Evolutionary conservation across 2,329 filamentous ascomycete genomes (phyloP), one percentile per base, ranked within the genome.

Genomic region (Monosporascus sp.): DNA sequence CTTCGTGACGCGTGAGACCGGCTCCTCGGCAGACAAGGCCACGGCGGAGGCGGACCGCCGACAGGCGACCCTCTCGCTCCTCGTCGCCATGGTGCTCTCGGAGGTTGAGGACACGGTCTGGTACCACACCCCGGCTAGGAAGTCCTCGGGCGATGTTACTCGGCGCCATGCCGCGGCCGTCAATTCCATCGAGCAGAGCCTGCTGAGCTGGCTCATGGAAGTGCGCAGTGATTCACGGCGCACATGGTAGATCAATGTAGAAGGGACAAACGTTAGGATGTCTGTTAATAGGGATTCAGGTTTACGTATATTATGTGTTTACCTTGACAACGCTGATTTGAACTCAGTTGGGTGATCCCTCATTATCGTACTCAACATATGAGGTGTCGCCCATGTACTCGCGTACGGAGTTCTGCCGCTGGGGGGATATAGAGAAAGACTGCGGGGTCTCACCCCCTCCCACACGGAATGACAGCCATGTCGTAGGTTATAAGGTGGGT

Each of bases 61-160:
- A 1, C 52, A 59, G n/a, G 44, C 53, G 36, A 56, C 62, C 20
- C 48, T 54, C 5, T 60, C 61, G 43, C 54, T 64, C 5, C 58
- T 65, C 27, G 41, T 59, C 49, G 58, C 58, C 20, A 59, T 62
- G 50, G 58, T 57, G 14, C 48, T 59, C n/a, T 63, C 59, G 26
- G 60, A 62, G 19, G 16, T 65, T 2, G 64, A 64, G 26, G 56
- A 56, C 8, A 63, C 57, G 0, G 41, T 65, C 27, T 66, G 62
- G 64, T 50, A 52, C 31, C 50, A 52, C 17, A 59, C 56, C 3
- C 53, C 52, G 19, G 56, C 52, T 7, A 55, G 17, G 3, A 36
- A 16, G 20, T 55, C 64, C 9, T 55, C 57, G 11, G 51, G 56
- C 36, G 57, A 60, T 34, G 53, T 59, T 45, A 17, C 24, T 41